phyloP scores from a whole-genome alignment of 2,329 filamentous ascomycete genomes.

The Pseudogymnoascus sp. region DNA sequence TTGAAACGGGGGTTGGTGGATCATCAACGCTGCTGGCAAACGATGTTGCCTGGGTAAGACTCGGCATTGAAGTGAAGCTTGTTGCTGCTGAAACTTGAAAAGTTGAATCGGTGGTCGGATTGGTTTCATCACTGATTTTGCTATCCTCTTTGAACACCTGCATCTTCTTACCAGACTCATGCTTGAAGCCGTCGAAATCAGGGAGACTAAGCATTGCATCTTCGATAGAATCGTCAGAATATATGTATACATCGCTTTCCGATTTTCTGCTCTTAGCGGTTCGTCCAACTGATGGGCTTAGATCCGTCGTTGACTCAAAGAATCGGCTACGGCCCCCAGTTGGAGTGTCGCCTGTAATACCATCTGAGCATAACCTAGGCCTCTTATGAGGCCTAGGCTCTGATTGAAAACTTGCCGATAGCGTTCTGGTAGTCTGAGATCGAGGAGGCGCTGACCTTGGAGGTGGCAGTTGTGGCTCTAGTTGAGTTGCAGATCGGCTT shows the following conservation, averaged over 20 bases:
- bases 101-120: neutral
- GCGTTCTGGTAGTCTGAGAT: slow-evolving; percentile 33
- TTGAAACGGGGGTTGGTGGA: slow-evolving; percentile 18
- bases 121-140: neutral
- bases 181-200: slow-evolving; percentile 24
- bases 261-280: slow-evolving; percentile 29
- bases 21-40: slow-evolving; percentile 18
- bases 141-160: neutral
- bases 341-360: slow-evolving; percentile 27
- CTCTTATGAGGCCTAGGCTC: slow-evolving; percentile 40
- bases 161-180: slow-evolving; percentile 9
- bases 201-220: slow-evolving; percentile 39
- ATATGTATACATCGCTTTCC: slow-evolving; percentile 38
- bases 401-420: slow-evolving; percentile 31
- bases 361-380: slow-evolving; percentile 42
- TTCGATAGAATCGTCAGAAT: slow-evolving; percentile 43
- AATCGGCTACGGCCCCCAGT: slow-evolving; percentile 36
- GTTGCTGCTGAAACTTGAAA: neutral
- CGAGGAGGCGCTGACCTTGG: slow-evolving; percentile 26
- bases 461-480: slow-evolving; percentile 27
- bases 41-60: slow-evolving; percentile 18
- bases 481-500: slow-evolving; percentile 17
- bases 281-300: slow-evolving; percentile 33
- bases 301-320: slow-evolving; percentile 31
- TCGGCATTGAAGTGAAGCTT: slow-evolving; percentile 14